Base-by-base conservation (phyloP, 305 asterid genomes). In the Fraxinus floribunda region DNA sequence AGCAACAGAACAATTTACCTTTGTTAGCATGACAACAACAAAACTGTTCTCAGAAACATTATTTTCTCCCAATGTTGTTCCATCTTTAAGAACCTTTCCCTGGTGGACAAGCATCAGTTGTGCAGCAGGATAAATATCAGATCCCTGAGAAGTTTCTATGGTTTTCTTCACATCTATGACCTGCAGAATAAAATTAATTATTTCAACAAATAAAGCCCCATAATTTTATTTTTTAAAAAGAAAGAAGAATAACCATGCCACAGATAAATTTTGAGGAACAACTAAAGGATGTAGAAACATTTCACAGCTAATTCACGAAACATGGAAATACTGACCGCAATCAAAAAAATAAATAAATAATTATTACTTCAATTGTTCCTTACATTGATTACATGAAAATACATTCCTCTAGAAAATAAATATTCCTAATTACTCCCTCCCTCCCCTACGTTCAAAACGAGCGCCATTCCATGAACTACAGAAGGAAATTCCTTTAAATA, bases 41-140 rank as follows among this genome's bases (percentile, higher is more conserved):
- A 84, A 89, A 80, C 87, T 87, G 32, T 46, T 83, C 80, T 89
- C 92, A 78, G 82, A 88, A 82, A 89, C 90, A 44, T 86, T 87
- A 62, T 87, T 89, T 83, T 89, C 89, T 79, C 84, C 90, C 82
- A 89, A 71, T 7, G 89, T 87, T n/a, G 87, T 89, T 26, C 84
- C 89, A 77, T 89, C 90, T 86, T 89, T 85, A 36, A 89, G 88
- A 81, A 89, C 92, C 68, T 86, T 87, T 13, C 90, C 90, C 84
- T 89, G 89, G 72, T 89, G 86, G 81, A 89, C 84, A 73, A 89
- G 90, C 90, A 87, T 89, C 80, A 78, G 88, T 11, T 87, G 87
- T 20, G 76, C 39, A 80, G 90, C 90, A 70, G 90, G 91, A 80
- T 89, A 89, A 32, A 87, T 86, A 84, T 87, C 86, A 22, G 87